Evolutionary conservation across 805 yeast species (phyloP).

Genomic region (Pichia manshurica): DNA sequence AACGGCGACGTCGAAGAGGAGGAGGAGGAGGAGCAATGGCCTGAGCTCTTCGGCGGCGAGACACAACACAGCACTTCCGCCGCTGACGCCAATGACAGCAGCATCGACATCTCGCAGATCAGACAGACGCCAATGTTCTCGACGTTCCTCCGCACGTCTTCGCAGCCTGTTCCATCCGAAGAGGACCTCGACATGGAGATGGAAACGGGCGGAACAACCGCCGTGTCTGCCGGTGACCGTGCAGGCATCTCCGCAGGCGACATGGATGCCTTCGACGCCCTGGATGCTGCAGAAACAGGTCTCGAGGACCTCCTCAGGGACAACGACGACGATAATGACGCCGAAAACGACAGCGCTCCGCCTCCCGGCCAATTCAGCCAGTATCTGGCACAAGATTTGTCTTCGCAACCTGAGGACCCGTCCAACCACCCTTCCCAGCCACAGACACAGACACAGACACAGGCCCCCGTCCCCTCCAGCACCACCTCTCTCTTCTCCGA

Average conservation of each 20-base stretch:
- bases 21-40: slow-evolving; percentile 10
- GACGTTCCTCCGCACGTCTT: slow-evolving; percentile 12
- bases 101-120: slow-evolving; percentile 5
- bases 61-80: too few species aligned
- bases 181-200: background rate
- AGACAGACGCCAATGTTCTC: slow-evolving; percentile 12
- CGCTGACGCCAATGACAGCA: background rate
- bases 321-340: background rate
- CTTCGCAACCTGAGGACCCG: too few species aligned
- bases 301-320: slow-evolving; percentile 3
- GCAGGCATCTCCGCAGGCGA: too few species aligned
- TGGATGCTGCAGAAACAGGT: background rate
- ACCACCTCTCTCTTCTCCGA: slow-evolving; percentile 8
- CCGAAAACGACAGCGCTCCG: background rate
- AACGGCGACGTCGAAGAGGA: too few species aligned
- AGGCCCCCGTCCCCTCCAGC: too few species aligned
- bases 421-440: too few species aligned
- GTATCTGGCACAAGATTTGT: background rate
- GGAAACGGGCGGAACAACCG: too few species aligned
- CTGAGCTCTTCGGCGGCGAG: slow-evolving; percentile 14
- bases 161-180: slow-evolving; percentile 10
- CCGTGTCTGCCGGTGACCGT: too few species aligned
- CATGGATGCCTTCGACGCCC: slow-evolving; percentile 5
- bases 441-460: background rate
- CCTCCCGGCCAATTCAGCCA: background rate